phyloP scores from a whole-genome alignment of 306 rosid species.

The Argentina anserina region DNA sequence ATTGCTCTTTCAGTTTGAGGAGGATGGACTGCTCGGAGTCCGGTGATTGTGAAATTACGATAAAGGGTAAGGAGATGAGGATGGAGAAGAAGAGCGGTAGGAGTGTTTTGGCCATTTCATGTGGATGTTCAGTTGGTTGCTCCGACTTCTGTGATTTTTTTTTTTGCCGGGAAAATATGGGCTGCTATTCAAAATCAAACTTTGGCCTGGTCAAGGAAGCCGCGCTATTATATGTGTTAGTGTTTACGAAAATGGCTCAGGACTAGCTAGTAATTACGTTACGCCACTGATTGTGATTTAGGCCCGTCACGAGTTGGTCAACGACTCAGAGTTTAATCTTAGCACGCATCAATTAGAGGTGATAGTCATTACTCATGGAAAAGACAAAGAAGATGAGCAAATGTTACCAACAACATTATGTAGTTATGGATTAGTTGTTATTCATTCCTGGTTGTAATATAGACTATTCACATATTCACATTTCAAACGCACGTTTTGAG shows the following conservation, averaged over 20 bases:
- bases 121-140: neutral
- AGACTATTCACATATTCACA: no score
- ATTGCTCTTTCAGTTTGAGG: slow-evolving; percentile 45
- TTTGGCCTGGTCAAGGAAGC: neutral
- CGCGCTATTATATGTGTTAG: neutral
- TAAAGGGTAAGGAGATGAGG: slow-evolving; percentile 27
- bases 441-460: no score
- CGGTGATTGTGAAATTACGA: slow-evolving; percentile 42
- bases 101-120: slow-evolving; percentile 37
- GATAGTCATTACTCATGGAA: neutral
- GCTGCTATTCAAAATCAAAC: slow-evolving; percentile 40
- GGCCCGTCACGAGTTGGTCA: neutral
- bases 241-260: neutral
- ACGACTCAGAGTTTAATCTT: slow-evolving; percentile 15
- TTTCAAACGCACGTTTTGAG: no score
- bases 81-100: slow-evolving; percentile 19
- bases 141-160: slow-evolving; percentile 7
- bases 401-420: no score
- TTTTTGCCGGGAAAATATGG: slow-evolving; percentile 49
- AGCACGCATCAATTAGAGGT: slow-evolving; percentile 14
- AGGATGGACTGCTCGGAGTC: slow-evolving; percentile 40
- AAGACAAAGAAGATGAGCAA: neutral
- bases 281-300: slow-evolving; percentile 14
- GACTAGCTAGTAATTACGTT: neutral
- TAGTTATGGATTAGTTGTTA: no score